Conservation (phyloP, 2,329 filamentous ascomycete genomes). For the Penicillium sclerotiorum region DNA sequence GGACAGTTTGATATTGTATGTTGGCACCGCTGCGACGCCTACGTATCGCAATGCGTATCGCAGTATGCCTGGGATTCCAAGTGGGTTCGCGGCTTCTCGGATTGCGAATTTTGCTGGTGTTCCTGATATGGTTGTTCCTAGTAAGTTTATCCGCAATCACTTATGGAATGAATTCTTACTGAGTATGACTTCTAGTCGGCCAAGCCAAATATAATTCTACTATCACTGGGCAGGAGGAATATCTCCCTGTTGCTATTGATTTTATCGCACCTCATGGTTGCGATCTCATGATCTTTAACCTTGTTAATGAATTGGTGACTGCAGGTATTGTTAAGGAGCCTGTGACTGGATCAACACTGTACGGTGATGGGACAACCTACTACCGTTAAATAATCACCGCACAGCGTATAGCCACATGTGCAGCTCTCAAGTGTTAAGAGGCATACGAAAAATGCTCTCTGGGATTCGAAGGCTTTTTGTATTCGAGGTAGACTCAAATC, state of each 20-base stretch:
- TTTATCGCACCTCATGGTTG: slow-evolving; percentile 63
- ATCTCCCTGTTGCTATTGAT: slow-evolving; percentile 61
- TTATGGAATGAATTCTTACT: background rate
- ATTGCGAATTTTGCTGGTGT: slow-evolving; percentile 35
- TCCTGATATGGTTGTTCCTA: slow-evolving; percentile 35
- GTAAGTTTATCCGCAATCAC: background rate
- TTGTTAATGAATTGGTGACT: slow-evolving; percentile 56
- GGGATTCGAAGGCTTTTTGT: background rate
- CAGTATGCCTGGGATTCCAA: slow-evolving; percentile 47
- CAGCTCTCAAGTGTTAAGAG: no score
- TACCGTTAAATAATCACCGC: no score
- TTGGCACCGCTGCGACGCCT: background rate
- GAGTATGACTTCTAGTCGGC: slow-evolving; percentile 30
- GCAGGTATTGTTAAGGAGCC: slow-evolving; percentile 21
- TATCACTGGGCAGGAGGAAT: slow-evolving; percentile 50
- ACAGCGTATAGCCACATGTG: no score
- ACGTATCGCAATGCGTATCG: slow-evolving; percentile 46
- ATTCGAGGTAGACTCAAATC: background rate
- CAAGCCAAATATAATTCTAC: slow-evolving; percentile 34
- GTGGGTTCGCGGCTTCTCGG: slow-evolving; percentile 49
- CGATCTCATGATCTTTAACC: slow-evolving; percentile 59
- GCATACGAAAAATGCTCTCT: no score
- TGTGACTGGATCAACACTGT: slow-evolving; percentile 6
- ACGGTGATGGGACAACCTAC: background rate
- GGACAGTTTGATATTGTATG: slow-evolving; percentile 25